These are phyloP conservation scores for Quercus alba DNA, from an alignment of 306 rosid species.

Conservation along the genomic window DNA sequence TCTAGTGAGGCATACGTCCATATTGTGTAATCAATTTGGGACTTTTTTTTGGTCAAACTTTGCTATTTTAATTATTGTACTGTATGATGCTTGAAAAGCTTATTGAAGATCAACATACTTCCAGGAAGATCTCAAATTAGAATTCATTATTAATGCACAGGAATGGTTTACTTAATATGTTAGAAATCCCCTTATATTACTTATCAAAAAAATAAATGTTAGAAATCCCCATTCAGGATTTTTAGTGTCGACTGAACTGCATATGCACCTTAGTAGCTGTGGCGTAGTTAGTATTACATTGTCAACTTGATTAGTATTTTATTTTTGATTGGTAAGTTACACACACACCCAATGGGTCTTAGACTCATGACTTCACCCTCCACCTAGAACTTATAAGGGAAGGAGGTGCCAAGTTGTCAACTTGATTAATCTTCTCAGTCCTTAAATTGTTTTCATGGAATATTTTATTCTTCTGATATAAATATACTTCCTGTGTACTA, in stretches of 20 bases:
- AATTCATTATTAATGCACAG: neutral
- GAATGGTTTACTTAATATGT: neutral
- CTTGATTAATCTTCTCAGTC: too few relatives aligned
- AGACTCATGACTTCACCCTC: too few relatives aligned
- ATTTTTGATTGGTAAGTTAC: too few relatives aligned
- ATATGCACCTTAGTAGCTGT: conserved; percentile 8
- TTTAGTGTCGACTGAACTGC: neutral
- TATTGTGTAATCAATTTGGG: too few relatives aligned
- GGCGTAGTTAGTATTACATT: neutral
- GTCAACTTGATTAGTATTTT: conserved; percentile 5
- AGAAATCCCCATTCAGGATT: neutral
- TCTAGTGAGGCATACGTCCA: too few relatives aligned
- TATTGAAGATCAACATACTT: neutral
- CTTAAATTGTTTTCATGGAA: neutral
- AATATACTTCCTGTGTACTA: neutral
- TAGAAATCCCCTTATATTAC: neutral
- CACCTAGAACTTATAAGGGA: too few relatives aligned
- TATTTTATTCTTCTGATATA: neutral
- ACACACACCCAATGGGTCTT: too few relatives aligned
- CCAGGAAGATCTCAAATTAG: neutral
- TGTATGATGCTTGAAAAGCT: neutral
- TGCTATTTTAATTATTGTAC: too few relatives aligned
- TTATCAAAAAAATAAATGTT: too few relatives aligned
- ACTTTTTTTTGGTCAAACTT: neutral
- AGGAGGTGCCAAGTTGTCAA: too few relatives aligned